Percentiles rank a stretch among this genome's conserved stretches.
phyloP scores from a whole-genome alignment of 2,329 filamentous ascomycete genomes.

The Alternaria rosae region DNA sequence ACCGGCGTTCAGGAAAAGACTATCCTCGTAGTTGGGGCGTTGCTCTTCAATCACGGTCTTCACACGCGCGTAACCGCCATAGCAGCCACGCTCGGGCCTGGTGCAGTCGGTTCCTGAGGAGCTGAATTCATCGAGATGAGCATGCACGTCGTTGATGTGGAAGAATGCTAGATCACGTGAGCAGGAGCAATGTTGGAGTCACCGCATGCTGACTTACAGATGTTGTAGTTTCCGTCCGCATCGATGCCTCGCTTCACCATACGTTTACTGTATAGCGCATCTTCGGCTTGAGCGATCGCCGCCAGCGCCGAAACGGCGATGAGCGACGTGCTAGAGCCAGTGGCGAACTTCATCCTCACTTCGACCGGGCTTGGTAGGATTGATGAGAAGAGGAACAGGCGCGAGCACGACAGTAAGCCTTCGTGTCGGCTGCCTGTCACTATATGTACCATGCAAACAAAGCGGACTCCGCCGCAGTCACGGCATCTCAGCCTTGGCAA shows the following conservation, averaged over 20 bases:
- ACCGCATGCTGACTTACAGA: conserved; percentile 29
- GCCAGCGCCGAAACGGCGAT: conserved; percentile 33
- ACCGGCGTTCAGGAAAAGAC: conserved; percentile 70
- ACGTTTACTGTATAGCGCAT: conserved; percentile 40
- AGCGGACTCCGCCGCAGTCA: conserved; percentile 17
- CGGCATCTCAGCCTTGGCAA: neutral
- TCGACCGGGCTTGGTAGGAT: neutral
- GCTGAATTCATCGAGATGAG: conserved; percentile 70
- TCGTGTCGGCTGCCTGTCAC: neutral
- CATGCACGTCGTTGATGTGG: conserved; percentile 74
- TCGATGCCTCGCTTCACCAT: conserved; percentile 43
- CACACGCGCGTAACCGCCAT: conserved; percentile 70
- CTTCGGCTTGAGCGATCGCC: conserved; percentile 30
- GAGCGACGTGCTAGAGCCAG: conserved; percentile 18
- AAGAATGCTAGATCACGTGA: conserved; percentile 61
- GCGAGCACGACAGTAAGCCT: conserved; percentile 6
- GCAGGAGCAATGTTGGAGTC: neutral
- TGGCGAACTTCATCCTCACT: conserved; percentile 32
- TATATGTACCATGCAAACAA: conserved; percentile 22
- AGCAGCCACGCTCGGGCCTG: conserved; percentile 64
- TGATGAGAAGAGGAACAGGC: neutral
- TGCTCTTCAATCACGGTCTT: conserved; percentile 67
- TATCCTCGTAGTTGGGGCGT: conserved; percentile 65
- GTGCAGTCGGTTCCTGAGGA: conserved; percentile 69
- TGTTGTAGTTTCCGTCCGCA: conserved; percentile 45